A percentile compares a stretch with the other conserved stretches of the same genome.
phyloP scores from a whole-genome alignment of 345 rosid species.

The Citropsis articulata region DNA sequence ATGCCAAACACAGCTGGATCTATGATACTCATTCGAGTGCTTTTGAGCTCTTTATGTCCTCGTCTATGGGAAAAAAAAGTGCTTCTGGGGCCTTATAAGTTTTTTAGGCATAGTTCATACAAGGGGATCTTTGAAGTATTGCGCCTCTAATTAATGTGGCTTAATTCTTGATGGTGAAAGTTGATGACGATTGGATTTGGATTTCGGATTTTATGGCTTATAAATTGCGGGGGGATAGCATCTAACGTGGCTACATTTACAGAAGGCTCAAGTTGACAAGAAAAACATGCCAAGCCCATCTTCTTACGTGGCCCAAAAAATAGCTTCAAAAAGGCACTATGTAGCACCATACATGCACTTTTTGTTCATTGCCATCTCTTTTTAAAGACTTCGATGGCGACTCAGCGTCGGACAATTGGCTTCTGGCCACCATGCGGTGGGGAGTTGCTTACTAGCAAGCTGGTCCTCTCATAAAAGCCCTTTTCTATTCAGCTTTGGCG shows the following conservation, averaged over 20 bases:
- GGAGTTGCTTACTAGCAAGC: not conserved
- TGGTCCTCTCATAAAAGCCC: not conserved
- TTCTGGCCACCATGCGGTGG: not conserved
- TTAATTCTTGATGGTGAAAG: constrained; percentile 4
- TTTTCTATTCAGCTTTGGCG: not conserved
- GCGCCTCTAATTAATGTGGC: not conserved
- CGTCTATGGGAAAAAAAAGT: not conserved
- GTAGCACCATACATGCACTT: not conserved
- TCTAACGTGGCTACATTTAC: constrained; percentile 11
- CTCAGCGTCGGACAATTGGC: not conserved
- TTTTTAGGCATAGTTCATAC: not conserved
- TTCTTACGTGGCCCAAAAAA: constrained; percentile 12
- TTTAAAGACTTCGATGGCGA: not conserved
- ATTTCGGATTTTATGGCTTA: constrained; percentile 12
- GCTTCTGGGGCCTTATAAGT: not conserved
- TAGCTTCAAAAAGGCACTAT: not conserved
- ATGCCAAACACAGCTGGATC: not conserved
- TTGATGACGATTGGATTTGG: not conserved
- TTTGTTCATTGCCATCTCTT: not conserved
- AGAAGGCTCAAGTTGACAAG: not conserved
- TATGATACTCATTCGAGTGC: not conserved
- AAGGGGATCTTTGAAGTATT: not conserved
- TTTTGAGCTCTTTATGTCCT: not conserved
- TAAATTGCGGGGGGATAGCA: not conserved
- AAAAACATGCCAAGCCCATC: constrained; percentile 14